These are phyloP conservation scores for Begonia peltatifolia DNA, from an alignment of 306 rosid species.

Conservation along the genomic window DNA sequence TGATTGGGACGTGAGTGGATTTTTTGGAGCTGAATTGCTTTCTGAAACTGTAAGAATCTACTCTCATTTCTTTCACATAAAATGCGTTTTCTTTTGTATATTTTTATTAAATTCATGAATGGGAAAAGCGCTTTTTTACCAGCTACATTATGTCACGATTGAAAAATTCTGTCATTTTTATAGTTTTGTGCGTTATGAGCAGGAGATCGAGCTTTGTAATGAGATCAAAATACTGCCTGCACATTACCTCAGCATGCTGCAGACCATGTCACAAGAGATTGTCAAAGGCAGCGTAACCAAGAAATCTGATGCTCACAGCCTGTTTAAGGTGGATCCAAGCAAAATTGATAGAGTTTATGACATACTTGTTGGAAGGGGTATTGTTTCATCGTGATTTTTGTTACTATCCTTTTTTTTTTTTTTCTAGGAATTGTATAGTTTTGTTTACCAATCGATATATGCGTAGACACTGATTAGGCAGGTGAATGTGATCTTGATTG, in stretches of 20 bases:
- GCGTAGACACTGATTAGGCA: too few species aligned
- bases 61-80: background rate
- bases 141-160: too few species aligned
- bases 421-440: too few species aligned
- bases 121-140: too few species aligned
- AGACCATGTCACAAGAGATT: slow-evolving; percentile 38
- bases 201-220: slow-evolving; percentile 61
- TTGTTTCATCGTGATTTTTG: slow-evolving; percentile 15
- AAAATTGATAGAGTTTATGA: slow-evolving; percentile 74
- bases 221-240: slow-evolving; percentile 64
- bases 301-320: slow-evolving; percentile 47
- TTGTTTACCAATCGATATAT: too few species aligned
- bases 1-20: slow-evolving; percentile 62
- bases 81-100: background rate
- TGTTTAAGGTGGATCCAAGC: slow-evolving; percentile 56
- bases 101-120: background rate
- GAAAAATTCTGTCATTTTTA: too few species aligned
- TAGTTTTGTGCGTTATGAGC: slow-evolving; percentile 4
- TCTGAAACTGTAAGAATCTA: slow-evolving; percentile 54
- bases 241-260: slow-evolving; percentile 54
- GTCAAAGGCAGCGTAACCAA: slow-evolving; percentile 39
- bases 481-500: too few species aligned
- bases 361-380: slow-evolving; percentile 50
- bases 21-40: slow-evolving; percentile 47
- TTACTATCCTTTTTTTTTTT: background rate